phyloP scores from a whole-genome alignment of 23 red algal genomes.

The Gracilaria domingensis region DNA sequence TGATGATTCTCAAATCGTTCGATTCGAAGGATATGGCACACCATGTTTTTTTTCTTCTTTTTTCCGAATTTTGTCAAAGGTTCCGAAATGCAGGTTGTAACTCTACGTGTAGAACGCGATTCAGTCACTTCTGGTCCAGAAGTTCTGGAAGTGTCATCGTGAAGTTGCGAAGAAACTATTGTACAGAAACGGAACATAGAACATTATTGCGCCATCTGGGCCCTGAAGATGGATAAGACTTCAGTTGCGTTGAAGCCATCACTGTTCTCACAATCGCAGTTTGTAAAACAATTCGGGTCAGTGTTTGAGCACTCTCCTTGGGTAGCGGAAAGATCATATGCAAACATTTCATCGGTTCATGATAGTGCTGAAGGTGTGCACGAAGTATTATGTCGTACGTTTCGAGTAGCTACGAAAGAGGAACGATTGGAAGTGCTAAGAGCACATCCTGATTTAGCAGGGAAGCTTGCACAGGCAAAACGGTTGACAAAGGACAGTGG shows the following conservation, averaged over 20 bases:
- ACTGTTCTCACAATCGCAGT: not conserved
- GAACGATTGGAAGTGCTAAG: constrained; percentile 13
- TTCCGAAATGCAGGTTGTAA: too few species aligned
- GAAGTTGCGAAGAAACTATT: too few species aligned
- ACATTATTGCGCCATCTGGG: too few species aligned
- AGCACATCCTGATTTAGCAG: constrained; percentile 24
- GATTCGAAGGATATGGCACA: too few species aligned
- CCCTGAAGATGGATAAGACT: not conserved
- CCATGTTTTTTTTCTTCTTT: too few species aligned
- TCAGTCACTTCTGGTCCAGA: too few species aligned
- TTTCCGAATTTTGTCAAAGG: too few species aligned
- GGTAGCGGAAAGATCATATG: not conserved
- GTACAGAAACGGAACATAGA: too few species aligned
- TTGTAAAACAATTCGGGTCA: not conserved
- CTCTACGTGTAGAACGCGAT: too few species aligned
- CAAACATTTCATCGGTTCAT: not conserved
- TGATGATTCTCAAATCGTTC: too few species aligned
- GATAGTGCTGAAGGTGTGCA: not conserved
- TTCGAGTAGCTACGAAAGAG: not conserved
- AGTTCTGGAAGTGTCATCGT: too few species aligned
- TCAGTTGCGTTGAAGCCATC: not conserved
- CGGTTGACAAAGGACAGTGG: constrained; percentile 6
- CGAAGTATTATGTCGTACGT: not conserved
- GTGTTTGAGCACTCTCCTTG: constrained; percentile 3
- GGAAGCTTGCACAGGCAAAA: not conserved